Evolutionary conservation across 495 filamentous ascomycete genomes (phyloP), one percentile per base, ranked within the genome.

Genomic region (Penicillium fimorum): DNA sequence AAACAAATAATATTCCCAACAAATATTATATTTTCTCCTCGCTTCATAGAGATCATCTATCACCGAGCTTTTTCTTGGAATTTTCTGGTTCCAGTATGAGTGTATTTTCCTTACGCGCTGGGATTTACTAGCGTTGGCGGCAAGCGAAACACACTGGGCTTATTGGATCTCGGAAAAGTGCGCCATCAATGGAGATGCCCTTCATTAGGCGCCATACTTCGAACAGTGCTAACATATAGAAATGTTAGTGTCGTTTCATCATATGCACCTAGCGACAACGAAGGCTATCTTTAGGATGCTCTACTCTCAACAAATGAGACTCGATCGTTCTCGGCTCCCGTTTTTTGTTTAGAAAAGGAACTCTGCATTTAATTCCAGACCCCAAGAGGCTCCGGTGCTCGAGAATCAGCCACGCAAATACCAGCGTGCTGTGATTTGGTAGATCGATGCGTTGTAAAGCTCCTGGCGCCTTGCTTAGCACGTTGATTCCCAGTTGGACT

Each of bases 71-170:
- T 35, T 15, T 15, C 13, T 35, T 35, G 33, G 5, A 7, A 15
- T 35, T 35, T 37, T 5, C 6, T 27, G 6, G 25, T 27, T 7
- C 6, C 13, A 37, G 0, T 37, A 5, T n/a, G 33, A 37, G 5
- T n/a, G n/a, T 13, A n/a, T 37, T n/a, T 8, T n/a, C 43, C 3
- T 24, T 46, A 46, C 43, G 43, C 43, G 43, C 43, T 8, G 43
- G 24, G 22, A 46, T 46, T n/a, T 13, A 46, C 43, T 46, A 46
- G 43, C 25, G 24, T 29, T 29, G 24, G 43, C 43, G 43, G 43
- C 43, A 46, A 46, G 42, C 5, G 38, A 43, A 22, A 43, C 40
- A 24, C 20, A 15, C 33, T 35, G 13, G 33, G 1, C 30, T 12
- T 9, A 32, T 32, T 32, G 30, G 33, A 2, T 15, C 33, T 35